Evolutionary conservation across 164 flowering plant genomes (phyloP).

Genomic region (Piper longum): DNA sequence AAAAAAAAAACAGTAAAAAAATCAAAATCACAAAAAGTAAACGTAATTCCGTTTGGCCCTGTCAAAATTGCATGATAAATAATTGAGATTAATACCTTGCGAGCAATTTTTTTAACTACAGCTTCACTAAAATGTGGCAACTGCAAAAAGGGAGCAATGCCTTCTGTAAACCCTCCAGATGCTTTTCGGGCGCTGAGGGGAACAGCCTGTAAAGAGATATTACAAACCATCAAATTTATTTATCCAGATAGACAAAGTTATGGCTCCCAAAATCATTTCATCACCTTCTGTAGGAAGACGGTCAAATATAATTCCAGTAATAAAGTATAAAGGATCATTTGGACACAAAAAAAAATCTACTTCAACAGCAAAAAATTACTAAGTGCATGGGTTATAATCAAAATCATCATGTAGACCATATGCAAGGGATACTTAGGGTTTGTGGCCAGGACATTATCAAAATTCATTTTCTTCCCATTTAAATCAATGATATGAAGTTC

Average conservation of each 20-base stretch:
- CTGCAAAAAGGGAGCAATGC: constrained; percentile 85
- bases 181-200: constrained; percentile 84
- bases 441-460: no score
- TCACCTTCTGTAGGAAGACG: background rate
- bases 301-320: background rate
- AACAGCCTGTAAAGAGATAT: constrained; percentile 54
- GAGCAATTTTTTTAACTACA: constrained; percentile 52
- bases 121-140: constrained; percentile 87
- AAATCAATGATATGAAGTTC: no score
- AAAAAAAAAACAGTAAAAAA: no score
- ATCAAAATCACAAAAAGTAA: no score
- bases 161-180: constrained; percentile 63
- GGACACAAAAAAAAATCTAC: background rate
- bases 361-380: no score
- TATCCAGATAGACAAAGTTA: background rate
- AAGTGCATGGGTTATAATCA: no score
- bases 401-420: no score
- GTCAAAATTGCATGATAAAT: background rate
- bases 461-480: no score
- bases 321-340: background rate
- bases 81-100: constrained; percentile 40
- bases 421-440: no score
- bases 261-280: background rate
- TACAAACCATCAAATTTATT: background rate
- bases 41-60: background rate